A percentile compares a stretch with the other conserved stretches of the same genome.
phyloP scores from a whole-genome alignment of 768 basidiomycete species.

The Cystofilobasidium macerans region DNA sequence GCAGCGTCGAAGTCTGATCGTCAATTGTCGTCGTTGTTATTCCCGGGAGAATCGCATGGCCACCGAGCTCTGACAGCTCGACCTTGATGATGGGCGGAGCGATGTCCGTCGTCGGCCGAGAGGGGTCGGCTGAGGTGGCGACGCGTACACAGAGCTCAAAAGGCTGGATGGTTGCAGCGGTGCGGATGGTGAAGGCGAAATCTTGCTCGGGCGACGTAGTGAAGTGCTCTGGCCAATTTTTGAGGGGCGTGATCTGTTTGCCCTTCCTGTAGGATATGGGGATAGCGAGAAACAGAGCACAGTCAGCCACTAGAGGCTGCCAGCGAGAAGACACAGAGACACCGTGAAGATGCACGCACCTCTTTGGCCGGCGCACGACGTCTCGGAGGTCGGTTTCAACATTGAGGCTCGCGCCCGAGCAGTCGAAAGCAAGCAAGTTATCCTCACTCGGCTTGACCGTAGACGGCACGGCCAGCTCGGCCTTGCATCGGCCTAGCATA shows the following conservation, averaged over 20 bases:
- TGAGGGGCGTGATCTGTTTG: not conserved
- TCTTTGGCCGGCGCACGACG: too few species aligned
- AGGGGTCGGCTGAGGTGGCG: not conserved
- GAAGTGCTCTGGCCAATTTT: not conserved
- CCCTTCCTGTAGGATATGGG: not conserved
- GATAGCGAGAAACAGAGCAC: too few species aligned
- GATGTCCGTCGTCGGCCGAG: not conserved
- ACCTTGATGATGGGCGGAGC: not conserved
- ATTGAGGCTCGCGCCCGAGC: too few species aligned
- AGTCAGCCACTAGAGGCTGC: too few species aligned
- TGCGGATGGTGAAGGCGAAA: not conserved
- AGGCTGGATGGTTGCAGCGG: not conserved
- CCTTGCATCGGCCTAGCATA: too few species aligned
- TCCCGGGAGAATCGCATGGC: not conserved
- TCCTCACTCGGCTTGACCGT: too few species aligned
- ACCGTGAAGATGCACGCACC: too few species aligned
- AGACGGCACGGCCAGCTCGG: too few species aligned
- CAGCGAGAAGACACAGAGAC: too few species aligned
- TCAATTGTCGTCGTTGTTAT: not conserved
- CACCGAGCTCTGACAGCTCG: not conserved
- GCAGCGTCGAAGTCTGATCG: slow-evolving; percentile 25
- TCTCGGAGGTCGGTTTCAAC: too few species aligned
- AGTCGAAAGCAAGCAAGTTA: too few species aligned
- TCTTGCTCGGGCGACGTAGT: not conserved
- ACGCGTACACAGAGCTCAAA: not conserved